A percentile compares a stretch with the other conserved stretches of the same genome.
These are phyloP conservation scores for Sicyos edulis DNA, from an alignment of 306 rosid species.

Conservation along the genomic window DNA sequence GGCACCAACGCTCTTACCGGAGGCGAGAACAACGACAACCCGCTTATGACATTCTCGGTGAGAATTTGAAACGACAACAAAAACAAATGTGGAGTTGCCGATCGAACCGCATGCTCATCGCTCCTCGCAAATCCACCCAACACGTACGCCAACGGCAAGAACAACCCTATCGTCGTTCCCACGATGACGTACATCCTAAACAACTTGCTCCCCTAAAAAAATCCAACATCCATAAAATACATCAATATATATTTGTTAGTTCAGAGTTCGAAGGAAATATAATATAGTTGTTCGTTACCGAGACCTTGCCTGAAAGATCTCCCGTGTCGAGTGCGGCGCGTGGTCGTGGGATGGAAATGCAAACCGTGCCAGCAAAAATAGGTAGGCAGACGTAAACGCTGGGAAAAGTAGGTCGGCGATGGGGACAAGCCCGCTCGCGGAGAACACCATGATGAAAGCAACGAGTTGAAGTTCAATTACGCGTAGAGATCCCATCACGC, in stretches of 20 bases:
- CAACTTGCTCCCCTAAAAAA: constrained; percentile 32
- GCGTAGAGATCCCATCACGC: constrained; percentile 72
- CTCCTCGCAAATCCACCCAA: constrained; percentile 86
- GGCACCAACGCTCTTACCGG: constrained; percentile 80
- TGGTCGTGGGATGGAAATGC: constrained; percentile 50
- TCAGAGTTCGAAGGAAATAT: too few relatives aligned
- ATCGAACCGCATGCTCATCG: constrained; percentile 69
- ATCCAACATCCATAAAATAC: neutral
- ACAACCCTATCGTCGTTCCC: constrained; percentile 63
- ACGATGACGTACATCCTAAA: constrained; percentile 55
- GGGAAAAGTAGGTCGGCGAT: constrained; percentile 58
- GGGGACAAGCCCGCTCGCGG: constrained; percentile 82
- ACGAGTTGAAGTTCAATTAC: constrained; percentile 78
- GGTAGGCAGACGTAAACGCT: constrained; percentile 52
- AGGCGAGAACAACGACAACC: constrained; percentile 65
- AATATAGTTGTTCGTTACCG: too few relatives aligned
- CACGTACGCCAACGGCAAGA: constrained; percentile 73
- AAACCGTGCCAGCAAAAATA: constrained; percentile 47
- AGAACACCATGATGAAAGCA: constrained; percentile 77
- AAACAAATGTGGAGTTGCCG: constrained; percentile 74
- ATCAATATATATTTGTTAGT: neutral
- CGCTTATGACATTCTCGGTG: constrained; percentile 65
- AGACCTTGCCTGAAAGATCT: constrained; percentile 30
- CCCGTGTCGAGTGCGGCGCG: constrained; percentile 22
- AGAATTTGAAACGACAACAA: constrained; percentile 67